Conservation (phyloP, 164 flowering plant genomes). For the Vitis amurensis region DNA sequence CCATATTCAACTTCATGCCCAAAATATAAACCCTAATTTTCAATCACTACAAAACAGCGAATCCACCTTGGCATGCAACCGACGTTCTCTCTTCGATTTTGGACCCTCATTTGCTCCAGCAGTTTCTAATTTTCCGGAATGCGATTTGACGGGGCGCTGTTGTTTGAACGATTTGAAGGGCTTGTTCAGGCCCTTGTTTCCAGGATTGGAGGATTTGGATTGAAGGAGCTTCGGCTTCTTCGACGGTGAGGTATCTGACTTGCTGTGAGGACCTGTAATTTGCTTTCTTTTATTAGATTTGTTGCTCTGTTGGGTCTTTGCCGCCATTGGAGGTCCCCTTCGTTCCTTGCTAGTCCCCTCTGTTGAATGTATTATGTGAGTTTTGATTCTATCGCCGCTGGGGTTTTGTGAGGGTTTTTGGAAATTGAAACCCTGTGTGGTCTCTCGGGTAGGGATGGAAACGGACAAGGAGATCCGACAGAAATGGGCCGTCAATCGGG, state of each 20-base stretch:
- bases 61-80: constrained; percentile 64
- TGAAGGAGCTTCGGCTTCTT: constrained; percentile 42
- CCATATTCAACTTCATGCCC: no score
- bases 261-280: constrained; percentile 5
- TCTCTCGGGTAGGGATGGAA: no score
- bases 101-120: constrained; percentile 25
- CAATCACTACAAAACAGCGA: neutral
- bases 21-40: neutral
- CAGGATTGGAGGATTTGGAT: constrained; percentile 20
- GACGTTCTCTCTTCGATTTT: constrained; percentile 42
- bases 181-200: constrained; percentile 17
- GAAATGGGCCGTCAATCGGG: no score
- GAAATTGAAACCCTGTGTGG: neutral
- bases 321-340: constrained; percentile 48
- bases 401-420: constrained; percentile 16
- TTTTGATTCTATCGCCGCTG: neutral
- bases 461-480: no score
- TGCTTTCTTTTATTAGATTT: constrained; percentile 49
- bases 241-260: constrained; percentile 9
- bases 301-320: constrained; percentile 30
- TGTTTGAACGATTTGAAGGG: constrained; percentile 30
- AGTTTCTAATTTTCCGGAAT: constrained; percentile 19
- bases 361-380: neutral
- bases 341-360: neutral
- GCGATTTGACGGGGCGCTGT: constrained; percentile 11